Evolutionary conservation across 169 alveolate genomes (phyloP).

Genomic region (Cryptosporidium muris): DNA sequence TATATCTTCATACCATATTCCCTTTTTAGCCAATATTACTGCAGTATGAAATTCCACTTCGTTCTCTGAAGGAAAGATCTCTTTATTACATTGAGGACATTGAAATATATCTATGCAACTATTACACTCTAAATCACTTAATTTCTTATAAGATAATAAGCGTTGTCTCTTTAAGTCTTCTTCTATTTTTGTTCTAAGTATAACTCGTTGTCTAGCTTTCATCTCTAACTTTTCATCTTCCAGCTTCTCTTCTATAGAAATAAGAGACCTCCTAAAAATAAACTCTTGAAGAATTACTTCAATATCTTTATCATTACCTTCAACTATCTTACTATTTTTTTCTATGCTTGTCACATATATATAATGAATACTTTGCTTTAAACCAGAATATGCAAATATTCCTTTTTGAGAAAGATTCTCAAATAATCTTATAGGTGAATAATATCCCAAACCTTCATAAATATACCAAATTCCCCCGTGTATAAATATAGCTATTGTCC

Average conservation of each 20-base stretch:
- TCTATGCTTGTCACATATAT: slow-evolving; percentile 32
- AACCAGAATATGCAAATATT: slow-evolving; percentile 46
- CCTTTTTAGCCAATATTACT: slow-evolving; percentile 3
- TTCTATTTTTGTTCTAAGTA: slow-evolving; percentile 39
- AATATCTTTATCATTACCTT: not conserved
- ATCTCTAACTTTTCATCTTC: slow-evolving; percentile 45
- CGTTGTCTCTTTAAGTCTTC: slow-evolving; percentile 7
- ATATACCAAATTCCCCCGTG: slow-evolving; percentile 39
- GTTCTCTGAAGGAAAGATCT: slow-evolving; percentile 50
- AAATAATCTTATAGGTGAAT: slow-evolving; percentile 40
- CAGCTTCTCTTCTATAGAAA: not conserved
- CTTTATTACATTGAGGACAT: slow-evolving; percentile 50
- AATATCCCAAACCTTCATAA: slow-evolving; percentile 51
- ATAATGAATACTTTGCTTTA: slow-evolving; percentile 34
- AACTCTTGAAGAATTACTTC: slow-evolving; percentile 15
- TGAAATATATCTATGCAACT: slow-evolving; percentile 42
- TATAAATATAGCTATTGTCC: slow-evolving; percentile 8
- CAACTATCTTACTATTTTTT: slow-evolving; percentile 3
- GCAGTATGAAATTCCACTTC: slow-evolving; percentile 48
- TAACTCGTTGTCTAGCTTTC: slow-evolving; percentile 63
- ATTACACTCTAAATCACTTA: not conserved
- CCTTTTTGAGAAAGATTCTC: slow-evolving; percentile 35
- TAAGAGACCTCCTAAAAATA: slow-evolving; percentile 42
- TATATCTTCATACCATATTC: slow-evolving; percentile 51
- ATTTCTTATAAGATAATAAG: no score